Base-by-base conservation (phyloP, 306 rosid species). In the Fragaria ananassa region DNA sequence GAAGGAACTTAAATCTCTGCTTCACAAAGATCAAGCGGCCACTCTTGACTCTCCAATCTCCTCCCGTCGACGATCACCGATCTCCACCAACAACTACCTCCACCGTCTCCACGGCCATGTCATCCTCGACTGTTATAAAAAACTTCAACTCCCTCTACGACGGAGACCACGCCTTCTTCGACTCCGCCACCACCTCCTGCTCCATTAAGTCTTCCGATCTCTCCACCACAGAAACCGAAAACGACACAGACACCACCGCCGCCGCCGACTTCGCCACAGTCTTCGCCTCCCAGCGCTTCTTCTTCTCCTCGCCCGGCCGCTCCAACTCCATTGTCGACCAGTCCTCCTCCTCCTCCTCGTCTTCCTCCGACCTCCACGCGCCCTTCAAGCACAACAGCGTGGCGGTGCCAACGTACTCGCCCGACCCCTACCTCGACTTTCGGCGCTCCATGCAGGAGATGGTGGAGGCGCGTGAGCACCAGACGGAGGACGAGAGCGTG, bases 81-180 rank as follows among this genome's bases (percentile, higher is more conserved):
- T 76, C 80, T 39, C 35, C 73, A 14, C 64, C 90, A 42, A 23
- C 65, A 70, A 8, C 80, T 45, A 13, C 79, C 86, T 7, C 83
- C 68, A 10, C 81, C 68, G 8, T 77, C 86, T n/a, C 83, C 41
- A 10, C 80, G 1, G 9, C 80, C 17, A 7, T 58, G 1, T 29
- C 76, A 61, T 46, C 78, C 18, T 85, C 91, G 50, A 53, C 66
- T 42, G 65, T 88, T 71, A 78, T 92, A 2, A 87, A 89, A 74
- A 92, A 86, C 89, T 95, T 89, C 83, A 96, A 96, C 88, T 85
- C 98, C 44, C 96, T 96, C 80, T 96, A 89, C 70, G 97, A 93
- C 49, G 97, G 91, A 50, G 60, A 61, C 70, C 74, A 83, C 51
- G 25, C 84, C 72, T 72, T 45, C 61, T 72, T 68, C 12, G 82